These are phyloP conservation scores for Nectriaceae sp. DNA, from an alignment of 2,329 filamentous ascomycete genomes.

Conservation along the genomic window DNA sequence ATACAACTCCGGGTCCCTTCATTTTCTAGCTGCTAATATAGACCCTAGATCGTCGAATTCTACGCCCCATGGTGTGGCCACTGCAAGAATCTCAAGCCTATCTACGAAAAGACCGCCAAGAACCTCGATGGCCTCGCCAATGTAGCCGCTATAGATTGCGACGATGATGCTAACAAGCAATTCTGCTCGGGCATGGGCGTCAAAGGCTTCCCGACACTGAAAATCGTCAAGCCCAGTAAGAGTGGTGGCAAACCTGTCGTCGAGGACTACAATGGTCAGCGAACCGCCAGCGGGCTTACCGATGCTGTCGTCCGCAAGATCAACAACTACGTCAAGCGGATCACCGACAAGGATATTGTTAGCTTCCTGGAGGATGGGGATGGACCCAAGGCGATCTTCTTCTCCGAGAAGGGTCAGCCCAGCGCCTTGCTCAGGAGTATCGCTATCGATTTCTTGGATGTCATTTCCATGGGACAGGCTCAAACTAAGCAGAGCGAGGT, in stretches of 20 bases:
- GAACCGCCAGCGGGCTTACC: conserved; percentile 83
- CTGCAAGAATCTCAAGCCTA: conserved; percentile 92
- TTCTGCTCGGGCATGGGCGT: conserved; percentile 86
- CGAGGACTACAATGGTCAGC: conserved; percentile 86
- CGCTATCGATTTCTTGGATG: conserved; percentile 86
- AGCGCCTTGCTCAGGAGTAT: conserved; percentile 80
- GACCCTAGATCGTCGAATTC: conserved; percentile 69
- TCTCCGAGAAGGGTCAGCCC: conserved; percentile 89
- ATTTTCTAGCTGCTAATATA: conserved; percentile 2
- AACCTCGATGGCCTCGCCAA: conserved; percentile 90
- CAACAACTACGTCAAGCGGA: conserved; percentile 82
- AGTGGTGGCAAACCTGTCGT: conserved; percentile 77
- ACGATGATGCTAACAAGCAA: conserved; percentile 88
- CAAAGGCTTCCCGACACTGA: conserved; percentile 92
- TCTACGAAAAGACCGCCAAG: conserved; percentile 91
- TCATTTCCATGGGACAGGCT: conserved; percentile 78
- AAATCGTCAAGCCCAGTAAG: conserved; percentile 85
- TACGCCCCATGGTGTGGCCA: conserved; percentile 98
- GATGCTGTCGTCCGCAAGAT: conserved; percentile 85
- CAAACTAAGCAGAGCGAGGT: conserved; percentile 76
- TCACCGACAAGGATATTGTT: conserved; percentile 79
- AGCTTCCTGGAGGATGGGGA: conserved; percentile 74
- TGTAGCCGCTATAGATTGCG: conserved; percentile 92
- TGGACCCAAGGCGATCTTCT: conserved; percentile 82
- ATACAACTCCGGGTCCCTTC: background rate